Evolutionary conservation across 2,329 filamentous ascomycete species (phyloP).

Genomic region (Geosmithia morbida): DNA sequence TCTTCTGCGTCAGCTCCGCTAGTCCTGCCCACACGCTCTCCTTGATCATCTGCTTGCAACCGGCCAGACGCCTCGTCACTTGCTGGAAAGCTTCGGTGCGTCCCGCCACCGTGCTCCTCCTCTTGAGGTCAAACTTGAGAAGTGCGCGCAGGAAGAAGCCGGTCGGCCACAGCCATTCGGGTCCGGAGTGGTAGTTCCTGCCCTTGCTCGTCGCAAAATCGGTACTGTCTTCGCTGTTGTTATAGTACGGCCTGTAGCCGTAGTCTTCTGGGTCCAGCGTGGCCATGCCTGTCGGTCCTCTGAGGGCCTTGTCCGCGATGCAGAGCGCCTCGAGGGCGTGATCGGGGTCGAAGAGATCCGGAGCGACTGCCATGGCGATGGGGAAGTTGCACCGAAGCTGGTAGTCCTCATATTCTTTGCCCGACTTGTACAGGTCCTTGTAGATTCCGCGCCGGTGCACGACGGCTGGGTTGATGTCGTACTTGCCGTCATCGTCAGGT

Average conservation of each 20-base stretch:
- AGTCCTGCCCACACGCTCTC: constrained; percentile 79
- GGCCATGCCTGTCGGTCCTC: constrained; percentile 86
- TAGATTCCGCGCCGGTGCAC: constrained; percentile 92
- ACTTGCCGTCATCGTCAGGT: constrained; percentile 53
- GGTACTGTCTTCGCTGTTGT: constrained; percentile 82
- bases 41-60: constrained; percentile 73
- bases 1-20: constrained; percentile 84
- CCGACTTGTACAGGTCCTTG: constrained; percentile 89
- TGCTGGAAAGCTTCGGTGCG: constrained; percentile 87
- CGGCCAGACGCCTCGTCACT: constrained; percentile 66
- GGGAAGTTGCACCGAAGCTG: constrained; percentile 89
- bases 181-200: constrained; percentile 94
- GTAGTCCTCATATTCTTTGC: constrained; percentile 95
- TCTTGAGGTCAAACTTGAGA: constrained; percentile 74
- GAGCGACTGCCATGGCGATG: constrained; percentile 89
- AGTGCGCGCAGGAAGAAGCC: constrained; percentile 90
- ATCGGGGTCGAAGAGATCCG: constrained; percentile 65
- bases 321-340: constrained; percentile 72
- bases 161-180: constrained; percentile 96
- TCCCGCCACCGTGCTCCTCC: constrained; percentile 45
- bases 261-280: constrained; percentile 84
- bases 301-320: constrained; percentile 63
- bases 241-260: constrained; percentile 90
- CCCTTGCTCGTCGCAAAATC: constrained; percentile 91
- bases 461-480: constrained; percentile 66